Evolutionary conservation across 768 basidiomycete species (phyloP), one percentile per base, ranked within the genome.

Genomic region (Pleurotus pulmonarius): DNA sequence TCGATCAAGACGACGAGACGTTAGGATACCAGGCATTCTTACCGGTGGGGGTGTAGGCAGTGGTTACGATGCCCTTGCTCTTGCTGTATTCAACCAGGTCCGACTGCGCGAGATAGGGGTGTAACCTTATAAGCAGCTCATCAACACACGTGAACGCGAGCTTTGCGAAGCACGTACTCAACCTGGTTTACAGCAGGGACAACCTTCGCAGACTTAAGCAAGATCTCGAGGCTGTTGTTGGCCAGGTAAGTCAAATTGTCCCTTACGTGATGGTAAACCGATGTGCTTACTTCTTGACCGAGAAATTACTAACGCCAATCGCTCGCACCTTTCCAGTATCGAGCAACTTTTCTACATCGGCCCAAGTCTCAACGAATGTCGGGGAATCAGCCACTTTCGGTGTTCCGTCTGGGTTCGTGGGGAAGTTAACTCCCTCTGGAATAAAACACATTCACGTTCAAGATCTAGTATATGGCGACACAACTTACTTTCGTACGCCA

Each of bases 271-370:
- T 2, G 13, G 20, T 3, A 16, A 24, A 11, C 29, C 29, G 29
- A 34, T 34, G 41, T 6, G 64, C 75, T 11, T 56, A 82, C 80
- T 73, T 83, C 61, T 83, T 81, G 56, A 82, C 67, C 3, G 80
- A 81, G 61, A 84, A 85, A 65, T 86, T 86, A 64, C 80, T 80
- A 45, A 86, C 80, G 0, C 83, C 83, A 58, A 84, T 81, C 1
- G 80, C 76, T 54, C 65, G 75, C 7, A 73, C 78, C 60, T 75
- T 77, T 0, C 79, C 79, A 11, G 72, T 73, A 25, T 69, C 70
- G 37, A 77, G 68, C 9, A 83, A 60, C 49, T 78, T 75, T 66
- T 84, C 83, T 60, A 84, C 70, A 43, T 75, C 72, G 0, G 75
- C 73, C 80, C 81, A 83, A 0, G 74, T 69, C 25, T 83, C 70